A percentile compares a stretch with the other conserved stretches of the same genome.
Conservation (phyloP, 768 basidiomycete species). For the Megacollybia marginata region DNA sequence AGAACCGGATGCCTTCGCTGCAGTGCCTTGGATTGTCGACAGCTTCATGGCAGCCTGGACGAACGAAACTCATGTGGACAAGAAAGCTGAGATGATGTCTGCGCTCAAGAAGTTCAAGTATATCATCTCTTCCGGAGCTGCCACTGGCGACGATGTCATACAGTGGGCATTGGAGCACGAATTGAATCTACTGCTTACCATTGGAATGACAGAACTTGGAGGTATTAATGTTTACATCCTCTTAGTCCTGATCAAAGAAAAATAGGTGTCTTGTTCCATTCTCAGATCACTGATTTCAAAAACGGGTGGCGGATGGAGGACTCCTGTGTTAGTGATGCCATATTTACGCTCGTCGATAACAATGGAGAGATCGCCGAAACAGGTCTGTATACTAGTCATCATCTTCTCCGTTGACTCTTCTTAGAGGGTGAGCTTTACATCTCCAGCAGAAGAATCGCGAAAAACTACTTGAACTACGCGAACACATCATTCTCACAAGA, state of each 20-base stretch:
- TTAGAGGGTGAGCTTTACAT: slow-evolving; percentile 24
- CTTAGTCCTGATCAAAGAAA: too few species aligned
- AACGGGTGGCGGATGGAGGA: slow-evolving; percentile 10
- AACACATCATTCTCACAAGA: slow-evolving; percentile 19
- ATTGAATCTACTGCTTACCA: slow-evolving; percentile 22
- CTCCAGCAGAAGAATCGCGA: slow-evolving; percentile 18
- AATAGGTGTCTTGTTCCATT: too few species aligned
- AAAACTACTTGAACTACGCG: slow-evolving; percentile 21
- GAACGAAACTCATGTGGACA: slow-evolving; percentile 1
- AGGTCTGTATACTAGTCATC: not conserved
- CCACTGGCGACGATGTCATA: slow-evolving; percentile 18
- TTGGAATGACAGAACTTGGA: slow-evolving; percentile 26
- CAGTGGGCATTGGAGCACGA: slow-evolving; percentile 19
- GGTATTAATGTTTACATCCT: slow-evolving; percentile 7
- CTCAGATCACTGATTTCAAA: not conserved
- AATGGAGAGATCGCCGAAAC: slow-evolving; percentile 13
- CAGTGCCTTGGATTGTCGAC: slow-evolving; percentile 26
- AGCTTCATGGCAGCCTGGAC: slow-evolving; percentile 17
- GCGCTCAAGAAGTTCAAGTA: slow-evolving; percentile 17
- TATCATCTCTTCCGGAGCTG: slow-evolving; percentile 22
- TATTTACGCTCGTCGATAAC: slow-evolving; percentile 14
- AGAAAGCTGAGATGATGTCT: slow-evolving; percentile 14
- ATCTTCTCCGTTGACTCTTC: not conserved
- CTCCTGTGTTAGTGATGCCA: slow-evolving; percentile 19
- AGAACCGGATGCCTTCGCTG: slow-evolving; percentile 19